These are phyloP conservation scores for Scalesia atractyloides DNA, from an alignment of 129 eudicot genomes.

Conservation along the genomic window DNA sequence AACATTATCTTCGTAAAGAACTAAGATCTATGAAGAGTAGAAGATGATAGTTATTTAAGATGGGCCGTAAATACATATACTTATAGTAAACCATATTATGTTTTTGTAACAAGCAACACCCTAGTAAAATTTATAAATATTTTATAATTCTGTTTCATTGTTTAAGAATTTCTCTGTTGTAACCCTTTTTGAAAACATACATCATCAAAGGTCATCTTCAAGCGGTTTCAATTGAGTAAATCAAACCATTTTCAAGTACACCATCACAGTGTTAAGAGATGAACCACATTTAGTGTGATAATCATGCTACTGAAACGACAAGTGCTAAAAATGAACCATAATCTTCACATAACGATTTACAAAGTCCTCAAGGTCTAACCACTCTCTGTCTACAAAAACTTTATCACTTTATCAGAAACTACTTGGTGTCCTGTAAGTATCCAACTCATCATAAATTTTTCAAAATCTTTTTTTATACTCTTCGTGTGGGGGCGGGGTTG, in stretches of 20 bases:
- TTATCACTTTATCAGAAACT: conserved; percentile 9
- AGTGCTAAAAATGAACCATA: conserved; percentile 8
- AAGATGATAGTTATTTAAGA: no score
- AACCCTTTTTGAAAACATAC: no score
- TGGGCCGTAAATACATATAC: no score
- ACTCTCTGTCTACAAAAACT: background rate
- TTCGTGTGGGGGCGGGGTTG: background rate
- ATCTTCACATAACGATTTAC: conserved; percentile 28
- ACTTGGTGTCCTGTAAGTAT: background rate
- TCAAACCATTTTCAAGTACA: conserved; percentile 2
- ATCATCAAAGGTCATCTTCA: background rate
- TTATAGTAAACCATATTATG: no score
- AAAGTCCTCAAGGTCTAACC: conserved; percentile 17
- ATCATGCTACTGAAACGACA: conserved; percentile 20
- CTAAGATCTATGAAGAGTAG: no score
- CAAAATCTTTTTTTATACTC: background rate
- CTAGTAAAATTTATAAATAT: no score
- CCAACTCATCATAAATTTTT: background rate
- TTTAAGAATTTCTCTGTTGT: no score
- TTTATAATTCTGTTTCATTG: no score
- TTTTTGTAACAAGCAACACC: no score
- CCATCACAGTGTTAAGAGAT: background rate
- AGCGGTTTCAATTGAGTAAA: conserved; percentile 2
- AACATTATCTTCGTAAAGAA: no score
- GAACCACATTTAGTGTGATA: conserved; percentile 5